Conservation (phyloP, 768 basidiomycete species). For the Chalciporus sphaerocephalus region DNA sequence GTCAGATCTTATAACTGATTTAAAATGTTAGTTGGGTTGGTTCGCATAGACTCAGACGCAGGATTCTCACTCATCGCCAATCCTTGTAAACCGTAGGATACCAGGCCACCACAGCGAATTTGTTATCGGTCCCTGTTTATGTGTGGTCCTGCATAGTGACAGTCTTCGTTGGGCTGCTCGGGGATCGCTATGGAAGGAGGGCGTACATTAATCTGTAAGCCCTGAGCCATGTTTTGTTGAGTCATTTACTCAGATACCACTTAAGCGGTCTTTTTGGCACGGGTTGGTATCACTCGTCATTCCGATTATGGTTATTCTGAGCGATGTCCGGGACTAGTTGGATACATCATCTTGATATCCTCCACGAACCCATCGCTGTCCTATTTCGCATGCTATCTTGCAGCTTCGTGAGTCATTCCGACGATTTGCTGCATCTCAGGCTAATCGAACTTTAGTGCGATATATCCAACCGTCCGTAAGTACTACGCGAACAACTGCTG, state of each 20-base stretch:
- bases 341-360: constrained; percentile 63
- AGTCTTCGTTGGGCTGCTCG: constrained; percentile 53
- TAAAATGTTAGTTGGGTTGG: constrained; percentile 20
- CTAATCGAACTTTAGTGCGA: constrained; percentile 30
- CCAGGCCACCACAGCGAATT: constrained; percentile 60
- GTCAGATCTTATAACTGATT: background rate
- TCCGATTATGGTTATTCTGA: background rate
- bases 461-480: constrained; percentile 46
- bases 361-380: constrained; percentile 60
- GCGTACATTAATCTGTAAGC: constrained; percentile 59
- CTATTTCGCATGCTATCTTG: constrained; percentile 70
- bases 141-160: constrained; percentile 70
- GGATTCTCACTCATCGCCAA: background rate
- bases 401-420: constrained; percentile 52
- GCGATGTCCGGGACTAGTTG: constrained; percentile 38
- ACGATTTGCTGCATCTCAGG: background rate
- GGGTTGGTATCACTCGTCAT: constrained; percentile 19
- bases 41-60: background rate
- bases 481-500: constrained; percentile 3
- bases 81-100: constrained; percentile 41
- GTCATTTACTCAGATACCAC: constrained; percentile 2
- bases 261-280: constrained; percentile 28
- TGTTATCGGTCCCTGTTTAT: constrained; percentile 76
- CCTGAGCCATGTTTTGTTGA: background rate
- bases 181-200: constrained; percentile 55